Percentiles rank a stretch among this genome's conserved stretches.
Evolutionary conservation across 306 rosid genomes (phyloP).

Genomic region (Hylodesmum podocarpum): DNA sequence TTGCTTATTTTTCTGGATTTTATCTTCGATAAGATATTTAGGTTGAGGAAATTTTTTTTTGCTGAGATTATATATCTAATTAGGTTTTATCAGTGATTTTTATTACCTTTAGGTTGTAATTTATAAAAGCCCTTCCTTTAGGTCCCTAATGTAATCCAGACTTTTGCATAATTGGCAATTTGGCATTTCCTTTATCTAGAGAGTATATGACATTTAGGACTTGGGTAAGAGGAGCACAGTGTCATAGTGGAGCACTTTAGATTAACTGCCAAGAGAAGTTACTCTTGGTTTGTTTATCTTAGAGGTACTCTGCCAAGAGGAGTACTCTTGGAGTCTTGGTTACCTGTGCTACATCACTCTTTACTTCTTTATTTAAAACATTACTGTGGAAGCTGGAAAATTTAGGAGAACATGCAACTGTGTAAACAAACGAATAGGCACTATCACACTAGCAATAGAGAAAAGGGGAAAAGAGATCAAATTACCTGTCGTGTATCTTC

Average conservation of each 20-base stretch:
- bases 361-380: not conserved
- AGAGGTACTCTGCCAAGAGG: not conserved
- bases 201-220: not conserved
- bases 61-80: not conserved
- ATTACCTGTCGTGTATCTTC: constrained; percentile 90
- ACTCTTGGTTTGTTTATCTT: not conserved
- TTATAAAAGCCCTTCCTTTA: not conserved
- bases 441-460: not conserved
- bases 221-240: not conserved
- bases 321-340: not conserved
- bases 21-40: not conserved
- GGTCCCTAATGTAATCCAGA: not conserved
- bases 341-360: not conserved
- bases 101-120: not conserved
- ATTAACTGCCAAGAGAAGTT: not conserved
- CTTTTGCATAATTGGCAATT: not conserved
- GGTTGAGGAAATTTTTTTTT: not conserved
- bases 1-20: not conserved
- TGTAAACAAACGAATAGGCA: not conserved
- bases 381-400: not conserved
- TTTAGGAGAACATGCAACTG: not conserved
- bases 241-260: not conserved
- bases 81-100: not conserved
- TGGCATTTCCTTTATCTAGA: not conserved
- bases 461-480: not conserved